phyloP scores from a whole-genome alignment of 169 alveolate species.

The Ichthyophthirius multifiliis region DNA sequence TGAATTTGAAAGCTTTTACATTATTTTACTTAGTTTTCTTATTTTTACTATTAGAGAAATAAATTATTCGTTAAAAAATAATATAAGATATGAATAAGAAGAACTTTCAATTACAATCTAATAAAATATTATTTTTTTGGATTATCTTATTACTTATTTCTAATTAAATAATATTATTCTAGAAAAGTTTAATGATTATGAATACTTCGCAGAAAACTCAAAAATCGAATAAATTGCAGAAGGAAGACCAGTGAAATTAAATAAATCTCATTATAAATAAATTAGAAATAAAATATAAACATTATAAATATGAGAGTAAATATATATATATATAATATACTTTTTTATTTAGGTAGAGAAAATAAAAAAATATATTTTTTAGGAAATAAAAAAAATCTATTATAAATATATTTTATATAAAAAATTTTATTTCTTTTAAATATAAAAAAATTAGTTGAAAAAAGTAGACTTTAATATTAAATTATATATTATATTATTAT shows the following conservation, averaged over 20 bases:
- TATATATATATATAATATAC: too few relatives aligned
- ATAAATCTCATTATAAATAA: constrained; percentile 23
- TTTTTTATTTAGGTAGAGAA: too few relatives aligned
- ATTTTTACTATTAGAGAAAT: constrained; percentile 21
- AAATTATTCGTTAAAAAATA: background rate
- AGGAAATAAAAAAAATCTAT: too few relatives aligned
- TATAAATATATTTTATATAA: too few relatives aligned
- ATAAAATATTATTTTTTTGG: constrained; percentile 24
- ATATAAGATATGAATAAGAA: background rate
- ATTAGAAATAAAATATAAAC: constrained; percentile 29
- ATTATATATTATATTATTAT: too few relatives aligned
- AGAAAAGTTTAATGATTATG: constrained; percentile 23
- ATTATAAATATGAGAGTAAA: constrained; percentile 23
- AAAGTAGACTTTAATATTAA: too few relatives aligned
- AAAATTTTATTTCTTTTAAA: too few relatives aligned
- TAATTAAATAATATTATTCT: constrained; percentile 24
- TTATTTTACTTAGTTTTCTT: constrained; percentile 14
- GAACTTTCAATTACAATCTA: constrained; percentile 10
- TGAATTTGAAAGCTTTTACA: constrained; percentile 25
- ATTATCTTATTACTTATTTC: constrained; percentile 33
- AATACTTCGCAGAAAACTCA: constrained; percentile 25
- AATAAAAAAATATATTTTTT: too few relatives aligned
- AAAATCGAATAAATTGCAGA: constrained; percentile 47
- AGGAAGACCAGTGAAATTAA: constrained; percentile 39
- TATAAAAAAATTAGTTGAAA: too few relatives aligned